Evolutionary conservation across 805 yeast genomes (phyloP), one percentile per base, ranked within the genome.

Genomic region (Wickerhamiella qilinensis): DNA sequence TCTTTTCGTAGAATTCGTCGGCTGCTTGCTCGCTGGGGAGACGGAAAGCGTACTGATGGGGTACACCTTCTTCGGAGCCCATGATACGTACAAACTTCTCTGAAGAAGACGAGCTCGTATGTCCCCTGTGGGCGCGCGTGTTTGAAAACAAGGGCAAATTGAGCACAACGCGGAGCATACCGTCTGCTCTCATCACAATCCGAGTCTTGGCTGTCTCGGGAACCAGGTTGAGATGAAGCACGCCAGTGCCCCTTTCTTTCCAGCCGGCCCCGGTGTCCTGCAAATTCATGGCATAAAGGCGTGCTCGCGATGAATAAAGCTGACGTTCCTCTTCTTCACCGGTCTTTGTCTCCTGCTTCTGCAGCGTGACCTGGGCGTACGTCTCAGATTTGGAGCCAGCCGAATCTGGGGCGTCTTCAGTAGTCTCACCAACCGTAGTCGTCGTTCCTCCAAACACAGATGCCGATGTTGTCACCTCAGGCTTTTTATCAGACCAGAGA

Each of bases 221-320:
- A 37, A 56, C 51, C 34, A 59, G 57, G 57, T 91, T 88, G 20
- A 91, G 68, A 53, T 83, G 94, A n/a, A 91, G 60, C 3, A 73
- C 68, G 2, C 98, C 98, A 31, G 80, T 67, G 19, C 98, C 98
- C 52, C 91, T 73, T 58, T 91, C 98, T 55, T 83, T 91, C 98
- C 98, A 91, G 2, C 95, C 95, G 15, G 68, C 73, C 7, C 69
- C 55, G 3, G 79, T 64, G 28, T 74, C 69, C 0, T 76, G 62
- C 22, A 86, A 62, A 50, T 81, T 80, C 48, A 83, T 60, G 22
- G 71, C 75, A 54, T 86, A 91, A 20, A 91, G 61, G 52, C 86
- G 83, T 3, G 93, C 83, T 35, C 78, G 75, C 29, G 79, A 69
- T 33, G 73, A 71, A 55, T 71, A 82, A 6, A 77, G 53, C 0